Evolutionary conservation across 768 basidiomycete species (phyloP), one percentile per base, ranked within the genome.

Genomic region (Cantharellus anzutake): DNA sequence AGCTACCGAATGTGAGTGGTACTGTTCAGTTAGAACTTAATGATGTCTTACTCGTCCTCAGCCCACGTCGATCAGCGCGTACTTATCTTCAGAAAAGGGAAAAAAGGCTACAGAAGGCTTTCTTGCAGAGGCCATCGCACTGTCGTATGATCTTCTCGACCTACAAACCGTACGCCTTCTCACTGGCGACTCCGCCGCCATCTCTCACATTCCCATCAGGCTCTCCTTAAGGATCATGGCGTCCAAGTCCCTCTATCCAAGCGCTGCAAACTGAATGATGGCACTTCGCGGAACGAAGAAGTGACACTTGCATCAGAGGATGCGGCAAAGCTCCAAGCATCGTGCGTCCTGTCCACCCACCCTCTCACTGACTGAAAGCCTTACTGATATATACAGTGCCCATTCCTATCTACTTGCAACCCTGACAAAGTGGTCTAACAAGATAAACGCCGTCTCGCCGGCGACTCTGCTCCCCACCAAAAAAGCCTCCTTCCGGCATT

Each of bases 351-450:
- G 59, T 14, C 38, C 51, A 59, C 40, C 57, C 35, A 41, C 4
- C 58, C 16, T 39, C 38, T 60, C 42, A 59, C 63, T 51, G 63
- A 50, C 39, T 59, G 57, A 37, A 62, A 41, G 48, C 3, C 14
- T 35, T 59, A 11, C 42, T 37, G 55, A 42, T 57, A 39, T 3
- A 5, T 4, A 52, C 61, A 75, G 76, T 57, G 76, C 85, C 56
- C 90, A 92, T 67, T 78, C 82, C 2, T 75, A 84, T 62, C 75
- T 85, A 7, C 68, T 90, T 50, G 80, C 82, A 61, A 92, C 87
- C 1, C 76, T 99, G 35, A 74, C 78, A 42, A 98, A 98, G 70
- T 99, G 96, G 96, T 96, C 91, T 5, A 76, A 83, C 35, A 99
- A 98, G 73, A 86, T 98, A 42, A 87, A 92, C 66, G 87, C 93